These are phyloP conservation scores for Saccharomyces jurei DNA, from an alignment of 805 yeast species.

Conservation along the genomic window DNA sequence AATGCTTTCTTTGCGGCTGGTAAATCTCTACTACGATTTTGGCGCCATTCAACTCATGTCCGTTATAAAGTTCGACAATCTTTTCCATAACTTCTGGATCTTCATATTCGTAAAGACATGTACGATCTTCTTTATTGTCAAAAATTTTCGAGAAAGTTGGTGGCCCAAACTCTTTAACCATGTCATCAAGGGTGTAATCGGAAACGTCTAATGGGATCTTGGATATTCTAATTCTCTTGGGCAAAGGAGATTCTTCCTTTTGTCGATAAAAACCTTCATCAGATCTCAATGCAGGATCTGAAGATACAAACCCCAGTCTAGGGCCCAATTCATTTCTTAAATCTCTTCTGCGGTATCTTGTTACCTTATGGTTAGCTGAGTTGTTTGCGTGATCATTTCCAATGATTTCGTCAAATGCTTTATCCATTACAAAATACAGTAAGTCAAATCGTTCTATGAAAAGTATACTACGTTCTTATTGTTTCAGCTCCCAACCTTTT, in stretches of 20 bases:
- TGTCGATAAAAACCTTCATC: background rate
- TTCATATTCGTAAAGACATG: constrained; percentile 25
- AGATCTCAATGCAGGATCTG: background rate
- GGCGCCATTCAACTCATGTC: constrained; percentile 14
- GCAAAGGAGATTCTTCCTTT: constrained; percentile 7
- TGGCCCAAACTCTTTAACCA: constrained; percentile 23
- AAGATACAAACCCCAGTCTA: constrained; percentile 16
- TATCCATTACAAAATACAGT: background rate
- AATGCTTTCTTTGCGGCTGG: constrained; percentile 10
- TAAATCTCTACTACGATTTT: constrained; percentile 19
- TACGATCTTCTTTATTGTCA: constrained; percentile 24
- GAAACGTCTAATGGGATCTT: constrained; percentile 25
- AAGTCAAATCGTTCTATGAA: background rate
- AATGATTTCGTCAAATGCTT: background rate
- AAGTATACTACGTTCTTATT: background rate
- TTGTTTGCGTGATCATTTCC: background rate
- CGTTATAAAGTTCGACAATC: constrained; percentile 20
- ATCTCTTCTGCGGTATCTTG: constrained; percentile 30
- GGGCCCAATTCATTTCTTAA: constrained; percentile 25
- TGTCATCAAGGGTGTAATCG: constrained; percentile 26
- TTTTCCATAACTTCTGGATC: constrained; percentile 14
- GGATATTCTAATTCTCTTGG: constrained; percentile 19
- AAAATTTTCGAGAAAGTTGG: constrained; percentile 17
- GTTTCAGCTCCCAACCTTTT: background rate
- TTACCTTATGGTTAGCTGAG: constrained; percentile 9